Base-by-base conservation (phyloP, 139 green algal genomes). In the Chlorella sorokiniana region DNA sequence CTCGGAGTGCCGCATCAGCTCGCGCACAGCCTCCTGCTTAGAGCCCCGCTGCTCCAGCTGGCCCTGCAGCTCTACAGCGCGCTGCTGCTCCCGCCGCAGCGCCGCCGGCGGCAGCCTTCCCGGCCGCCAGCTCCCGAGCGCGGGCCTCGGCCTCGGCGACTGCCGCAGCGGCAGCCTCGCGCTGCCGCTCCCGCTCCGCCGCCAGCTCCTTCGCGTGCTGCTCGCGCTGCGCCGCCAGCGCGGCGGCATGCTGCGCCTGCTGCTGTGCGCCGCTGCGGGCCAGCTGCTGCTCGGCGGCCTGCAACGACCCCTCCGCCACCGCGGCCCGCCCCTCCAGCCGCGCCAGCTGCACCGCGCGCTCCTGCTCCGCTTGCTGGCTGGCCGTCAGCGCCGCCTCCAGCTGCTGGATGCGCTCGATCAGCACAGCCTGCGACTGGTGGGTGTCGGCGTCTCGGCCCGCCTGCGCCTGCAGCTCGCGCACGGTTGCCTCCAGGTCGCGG, bases 1-100 rank as follows among this genome's bases (percentile, higher is more conserved):
- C 8, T 76, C 67, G 0, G 78, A 77, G 51, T 83, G 78, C 8
- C 78, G 65, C 78, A 78, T 83, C 65, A 78, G n/a, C 65, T 83
- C 78, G 37, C 37, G 48, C 25, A 83, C 78, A 9, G 78, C 78
- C 37, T 77, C 67, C 42, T 61, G 63, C 65, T 69, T 68, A 0
- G 65, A 44, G 10, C 67, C 56, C 35, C 54, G 44, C 78, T 69
- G 69, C 23, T 83, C 78, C 37, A 83, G 67, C 67, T 77, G 65
- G 11, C 35, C 51, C 35, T 76, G 51, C 48, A 83, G 45, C 37
- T 83, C 78, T 1, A 48, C 48, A 0, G 29, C 35, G 2, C 67
- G 51, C 27, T 37, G n/a, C 78, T 76, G 78, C 78, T 83, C 78
- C 37, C 45, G 67, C 45, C 41, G 64, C 35, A 69, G 29, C 11